Conservation (phyloP, 352 stramenopile genomes). For the Pythium graminicola region DNA sequence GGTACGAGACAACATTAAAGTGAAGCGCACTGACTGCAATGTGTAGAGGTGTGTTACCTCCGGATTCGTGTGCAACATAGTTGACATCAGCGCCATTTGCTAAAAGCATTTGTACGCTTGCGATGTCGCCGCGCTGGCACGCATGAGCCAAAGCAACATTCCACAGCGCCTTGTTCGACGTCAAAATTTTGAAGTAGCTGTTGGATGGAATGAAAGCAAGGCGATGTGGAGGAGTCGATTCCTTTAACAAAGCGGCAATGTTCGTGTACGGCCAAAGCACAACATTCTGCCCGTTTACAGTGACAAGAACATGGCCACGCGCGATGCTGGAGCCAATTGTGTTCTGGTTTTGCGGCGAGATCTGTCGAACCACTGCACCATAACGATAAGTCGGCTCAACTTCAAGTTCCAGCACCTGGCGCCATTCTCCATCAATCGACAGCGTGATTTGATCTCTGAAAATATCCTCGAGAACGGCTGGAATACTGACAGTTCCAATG, state of each 20-base stretch:
- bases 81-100: conserved; percentile 85
- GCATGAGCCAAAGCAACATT: conserved; percentile 85
- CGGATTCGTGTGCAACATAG: conserved; percentile 77
- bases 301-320: conserved; percentile 75
- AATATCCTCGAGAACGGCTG: conserved; percentile 82
- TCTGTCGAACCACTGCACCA: conserved; percentile 69
- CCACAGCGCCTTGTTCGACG: conserved; percentile 82
- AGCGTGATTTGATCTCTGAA: conserved; percentile 88
- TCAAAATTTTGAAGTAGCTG: conserved; percentile 87
- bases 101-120: conserved; percentile 83
- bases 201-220: conserved; percentile 77
- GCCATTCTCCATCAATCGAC: conserved; percentile 82
- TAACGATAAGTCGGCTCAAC: conserved; percentile 81
- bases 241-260: conserved; percentile 55
- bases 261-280: conserved; percentile 79
- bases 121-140: conserved; percentile 76
- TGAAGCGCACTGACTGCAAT: conserved; percentile 74
- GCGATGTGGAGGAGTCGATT: conserved; percentile 63
- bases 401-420: conserved; percentile 72
- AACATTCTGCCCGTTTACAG: conserved; percentile 82
- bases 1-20: conserved; percentile 83
- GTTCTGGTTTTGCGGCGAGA: conserved; percentile 64
- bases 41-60: conserved; percentile 72
- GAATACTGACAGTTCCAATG: conserved; percentile 82
- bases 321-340: conserved; percentile 68